These are phyloP conservation scores for Hypoxylon sp. DNA, from an alignment of 2,329 filamentous ascomycete species.

Conservation along the genomic window DNA sequence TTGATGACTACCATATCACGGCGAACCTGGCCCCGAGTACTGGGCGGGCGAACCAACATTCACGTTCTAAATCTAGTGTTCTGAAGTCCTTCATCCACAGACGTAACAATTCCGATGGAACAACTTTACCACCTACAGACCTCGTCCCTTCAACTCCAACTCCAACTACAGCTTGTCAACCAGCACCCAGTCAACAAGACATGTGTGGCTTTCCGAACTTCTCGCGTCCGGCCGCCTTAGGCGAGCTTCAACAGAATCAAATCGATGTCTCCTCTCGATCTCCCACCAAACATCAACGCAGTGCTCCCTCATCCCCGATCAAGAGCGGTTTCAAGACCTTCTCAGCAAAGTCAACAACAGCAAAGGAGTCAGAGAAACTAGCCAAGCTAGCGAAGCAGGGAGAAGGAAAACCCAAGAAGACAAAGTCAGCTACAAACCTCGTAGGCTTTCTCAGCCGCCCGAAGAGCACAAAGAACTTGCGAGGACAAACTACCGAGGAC, in stretches of 20 bases:
- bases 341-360: slow-evolving; percentile 58
- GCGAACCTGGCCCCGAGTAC: slow-evolving; percentile 37
- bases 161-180: slow-evolving; percentile 33
- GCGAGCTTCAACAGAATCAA: slow-evolving; percentile 70
- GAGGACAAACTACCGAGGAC: slow-evolving; percentile 65
- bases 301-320: slow-evolving; percentile 48
- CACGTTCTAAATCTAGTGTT: slow-evolving; percentile 64
- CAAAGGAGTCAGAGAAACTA: slow-evolving; percentile 53
- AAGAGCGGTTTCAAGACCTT: slow-evolving; percentile 46
- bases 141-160: slow-evolving; percentile 45
- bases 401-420: slow-evolving; percentile 76
- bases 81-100: slow-evolving; percentile 65
- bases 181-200: slow-evolving; percentile 48
- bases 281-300: slow-evolving; percentile 43
- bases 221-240: slow-evolving; percentile 62
- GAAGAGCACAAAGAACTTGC: slow-evolving; percentile 78
- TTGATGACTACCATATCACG: slow-evolving; percentile 45
- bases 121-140: slow-evolving; percentile 51
- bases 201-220: slow-evolving; percentile 53
- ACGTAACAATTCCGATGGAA: slow-evolving; percentile 61
- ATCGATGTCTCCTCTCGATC: slow-evolving; percentile 47
- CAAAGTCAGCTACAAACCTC: slow-evolving; percentile 87
- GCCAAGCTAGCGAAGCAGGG: slow-evolving; percentile 58
- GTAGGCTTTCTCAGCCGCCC: slow-evolving; percentile 79
- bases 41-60: slow-evolving; percentile 49